Conservation (phyloP, 345 rosid species). For the Lagerstroemia speciosa region DNA sequence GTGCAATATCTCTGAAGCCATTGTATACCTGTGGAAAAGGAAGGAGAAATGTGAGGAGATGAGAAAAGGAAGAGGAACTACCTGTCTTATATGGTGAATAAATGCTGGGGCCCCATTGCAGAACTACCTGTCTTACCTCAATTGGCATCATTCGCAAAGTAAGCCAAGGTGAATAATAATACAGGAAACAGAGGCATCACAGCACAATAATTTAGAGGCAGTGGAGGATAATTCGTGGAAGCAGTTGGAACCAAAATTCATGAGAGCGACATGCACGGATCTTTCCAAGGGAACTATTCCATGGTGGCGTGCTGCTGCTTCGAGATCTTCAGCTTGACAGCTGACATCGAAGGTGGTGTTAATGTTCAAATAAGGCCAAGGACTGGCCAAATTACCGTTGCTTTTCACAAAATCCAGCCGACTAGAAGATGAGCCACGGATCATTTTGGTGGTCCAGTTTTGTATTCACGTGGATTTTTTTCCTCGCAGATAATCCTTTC, state of each 20-base stretch:
- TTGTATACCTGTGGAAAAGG: neutral
- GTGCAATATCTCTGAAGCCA: slow-evolving; percentile 21
- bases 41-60: neutral
- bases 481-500: too few relatives aligned
- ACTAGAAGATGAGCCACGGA: neutral
- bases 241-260: neutral
- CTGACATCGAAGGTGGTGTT: neutral
- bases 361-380: neutral
- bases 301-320: neutral
- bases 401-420: neutral
- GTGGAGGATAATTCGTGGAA: neutral
- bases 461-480: too few relatives aligned
- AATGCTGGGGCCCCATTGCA: neutral
- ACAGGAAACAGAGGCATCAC: neutral
- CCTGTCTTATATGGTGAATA: neutral
- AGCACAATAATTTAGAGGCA: neutral
- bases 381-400: too few relatives aligned
- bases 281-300: neutral
- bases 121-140: neutral
- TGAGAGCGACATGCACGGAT: neutral
- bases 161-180: neutral
- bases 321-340: neutral
- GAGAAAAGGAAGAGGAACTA: neutral
- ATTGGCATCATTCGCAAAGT: neutral
- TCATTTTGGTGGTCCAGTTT: too few relatives aligned